These are phyloP conservation scores for peach (Prunus persica) DNA, from an alignment of 306 rosid genomes.

Conservation along the genomic window DNA sequence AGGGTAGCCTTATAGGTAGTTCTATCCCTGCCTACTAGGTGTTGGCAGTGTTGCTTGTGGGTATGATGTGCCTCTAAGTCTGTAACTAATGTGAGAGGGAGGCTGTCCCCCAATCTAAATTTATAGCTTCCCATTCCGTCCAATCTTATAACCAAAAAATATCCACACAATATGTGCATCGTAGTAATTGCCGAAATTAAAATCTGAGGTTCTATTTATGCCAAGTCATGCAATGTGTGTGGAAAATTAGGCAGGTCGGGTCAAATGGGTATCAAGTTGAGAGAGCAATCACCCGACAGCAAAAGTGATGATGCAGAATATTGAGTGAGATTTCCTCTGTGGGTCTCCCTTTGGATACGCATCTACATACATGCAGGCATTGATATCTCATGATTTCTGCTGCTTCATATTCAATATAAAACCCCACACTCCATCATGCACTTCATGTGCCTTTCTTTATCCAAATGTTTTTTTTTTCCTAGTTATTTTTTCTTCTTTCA, in stretches of 20 bases:
- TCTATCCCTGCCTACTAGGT: too few species aligned
- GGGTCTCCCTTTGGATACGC: constrained; percentile 2
- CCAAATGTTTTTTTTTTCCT: neutral
- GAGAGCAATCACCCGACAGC: constrained; percentile 15
- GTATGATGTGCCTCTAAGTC: too few species aligned
- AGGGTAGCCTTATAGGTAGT: too few species aligned
- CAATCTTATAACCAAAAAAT: neutral
- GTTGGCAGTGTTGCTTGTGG: too few species aligned
- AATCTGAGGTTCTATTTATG: neutral
- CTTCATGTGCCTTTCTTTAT: neutral
- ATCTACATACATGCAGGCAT: neutral
- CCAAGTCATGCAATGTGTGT: constrained; percentile 13
- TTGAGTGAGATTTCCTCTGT: constrained; percentile 1
- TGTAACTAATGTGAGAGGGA: neutral
- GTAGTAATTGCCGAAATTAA: neutral
- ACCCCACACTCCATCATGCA: neutral
- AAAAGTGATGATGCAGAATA: neutral
- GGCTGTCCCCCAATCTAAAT: neutral
- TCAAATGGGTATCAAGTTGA: constrained; percentile 10
- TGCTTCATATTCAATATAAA: constrained; percentile 7
- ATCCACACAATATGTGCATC: neutral
- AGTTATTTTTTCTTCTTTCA: neutral
- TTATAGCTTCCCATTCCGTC: neutral
- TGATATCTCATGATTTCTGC: constrained; percentile 23
- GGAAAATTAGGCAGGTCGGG: constrained; percentile 23